Evolutionary conservation across 371 early-diverging fungal species (phyloP), one percentile per base, ranked within the genome.

Genomic region (Haplosporangium sp.): DNA sequence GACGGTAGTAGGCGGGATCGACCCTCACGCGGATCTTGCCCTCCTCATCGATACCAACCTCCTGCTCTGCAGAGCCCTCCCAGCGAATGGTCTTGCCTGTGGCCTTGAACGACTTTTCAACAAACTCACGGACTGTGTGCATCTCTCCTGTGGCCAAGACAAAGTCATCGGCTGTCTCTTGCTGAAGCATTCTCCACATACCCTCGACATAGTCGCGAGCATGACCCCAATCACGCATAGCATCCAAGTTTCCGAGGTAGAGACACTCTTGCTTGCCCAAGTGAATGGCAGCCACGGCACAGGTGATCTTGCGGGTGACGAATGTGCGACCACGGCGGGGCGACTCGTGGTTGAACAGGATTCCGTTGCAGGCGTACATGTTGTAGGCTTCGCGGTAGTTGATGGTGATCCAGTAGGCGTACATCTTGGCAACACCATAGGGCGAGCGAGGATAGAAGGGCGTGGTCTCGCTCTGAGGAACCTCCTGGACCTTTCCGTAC

Each of bases 151-250:
- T 94, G 13, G 95, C 94, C 65, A 95, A 83, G 20, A 95, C 94
- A 79, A 87, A 95, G 82, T 95, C 95, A 23, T 94, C 90, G 13
- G 94, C 90, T 10, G 72, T 47, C 8, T 93, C 91, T 73, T 94
- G 93, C 81, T 95, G 95, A 14, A 95, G 85, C 93, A 95, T 95
- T 62, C 89, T 83, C 93, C 94, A 94, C 95, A 95, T 95, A 63
- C 94, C 95, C 84, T 92, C 93, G 64, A 94, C 85, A 74, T 95
- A 95, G 73, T 95, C 95, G 55, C 90, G 86, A 36, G 95, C 95
- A 72, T 95, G 94, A 59, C 95, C 95, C 95, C 95, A 95, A 84
- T 95, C 95, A 84, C 95, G 89, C 84, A 90, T 90, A 56, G 95
- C 89, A 79, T 95, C 94, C 51, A 95, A 84, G 81, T 95, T 95